Evolutionary conservation across 1,139 yeast genomes (phyloP), one percentile per base, ranked within the genome.

Genomic region (Kluyveromyces marxianus): DNA sequence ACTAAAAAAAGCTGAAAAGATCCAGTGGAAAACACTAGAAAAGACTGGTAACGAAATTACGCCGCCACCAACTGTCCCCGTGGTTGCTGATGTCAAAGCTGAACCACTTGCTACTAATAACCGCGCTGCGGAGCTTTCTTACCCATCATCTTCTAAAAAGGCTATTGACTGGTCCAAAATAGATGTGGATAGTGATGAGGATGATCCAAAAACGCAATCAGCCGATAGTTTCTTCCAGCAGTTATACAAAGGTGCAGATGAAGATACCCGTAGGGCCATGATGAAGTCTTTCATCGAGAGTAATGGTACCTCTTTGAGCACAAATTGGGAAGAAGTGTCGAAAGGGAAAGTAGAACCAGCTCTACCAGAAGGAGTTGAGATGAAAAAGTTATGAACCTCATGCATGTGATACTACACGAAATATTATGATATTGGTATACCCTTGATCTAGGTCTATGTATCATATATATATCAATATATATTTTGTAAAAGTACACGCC

Each of bases 221-320:
- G 85, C 84, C 7, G 76, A 81, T 50, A 84, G 75, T 0, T 89
- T 94, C 58, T 92, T 94, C 69, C 76, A 80, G 53, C 74, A 79
- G 50, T 63, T 94, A 8, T 94, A 84, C 67, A 75, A 76, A 36
- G 81, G 76, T 53, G 94, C 95, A 0, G 96, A 89, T 60, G 95
- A 85, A 7, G 96, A 92, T 58, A 83, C 96, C 1, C 74, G 73
- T 55, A 74, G 95, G 48, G 99, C 99, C 1, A 94, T 94, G 97
- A 85, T 88, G 94, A 94, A 94, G 68, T 87, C 96, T 45, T 92
- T 79, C 59, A 73, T 79, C n/a, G 97, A 94, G 66, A 86, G 96
- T 55, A 85, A 86, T 54, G 99, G 99, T 24, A 94, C 98, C 0
- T 81, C 95, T 1, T 70, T 94, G 51, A 87, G 95, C 43, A 94